These are phyloP conservation scores for Exophiala spinifera DNA, from an alignment of 2,329 filamentous ascomycete genomes.

Conservation along the genomic window DNA sequence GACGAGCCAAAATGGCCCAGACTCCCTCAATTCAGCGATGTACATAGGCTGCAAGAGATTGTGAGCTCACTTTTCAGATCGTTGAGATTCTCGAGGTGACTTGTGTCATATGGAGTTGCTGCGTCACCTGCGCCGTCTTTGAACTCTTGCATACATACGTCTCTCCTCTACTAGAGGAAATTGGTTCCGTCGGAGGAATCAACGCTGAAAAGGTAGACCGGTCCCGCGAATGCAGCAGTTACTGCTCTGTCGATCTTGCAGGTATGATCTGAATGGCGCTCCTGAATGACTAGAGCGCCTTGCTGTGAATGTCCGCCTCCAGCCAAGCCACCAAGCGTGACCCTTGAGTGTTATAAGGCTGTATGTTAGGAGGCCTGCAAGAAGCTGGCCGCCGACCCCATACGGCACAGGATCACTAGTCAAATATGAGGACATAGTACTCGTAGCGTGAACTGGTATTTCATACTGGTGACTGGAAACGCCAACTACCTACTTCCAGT, in stretches of 20 bases:
- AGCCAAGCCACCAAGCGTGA: slow-evolving; percentile 26
- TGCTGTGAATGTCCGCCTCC: slow-evolving; percentile 31
- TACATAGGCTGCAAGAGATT: too few relatives aligned
- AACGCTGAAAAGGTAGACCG: slow-evolving; percentile 29
- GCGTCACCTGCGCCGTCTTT: slow-evolving; percentile 57
- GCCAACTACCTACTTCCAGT: too few relatives aligned
- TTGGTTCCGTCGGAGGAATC: slow-evolving; percentile 33
- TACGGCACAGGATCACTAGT: slow-evolving; percentile 16
- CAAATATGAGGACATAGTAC: too few relatives aligned
- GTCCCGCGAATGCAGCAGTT: slow-evolving; percentile 28
- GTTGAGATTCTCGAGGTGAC: slow-evolving; percentile 30
- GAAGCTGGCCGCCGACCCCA: slow-evolving; percentile 11
- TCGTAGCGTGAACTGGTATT: too few relatives aligned
- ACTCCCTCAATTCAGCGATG: slow-evolving; percentile 40
- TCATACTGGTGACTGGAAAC: too few relatives aligned
- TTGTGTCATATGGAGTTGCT: slow-evolving; percentile 47
- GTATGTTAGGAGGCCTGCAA: slow-evolving; percentile 21
- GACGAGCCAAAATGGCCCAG: slow-evolving; percentile 54
- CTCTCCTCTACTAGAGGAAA: slow-evolving; percentile 4
- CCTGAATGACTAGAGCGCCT: background rate
- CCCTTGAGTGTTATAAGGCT: slow-evolving; percentile 22
- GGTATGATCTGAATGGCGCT: too few relatives aligned
- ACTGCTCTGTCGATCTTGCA: slow-evolving; percentile 25
- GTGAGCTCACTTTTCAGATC: background rate
- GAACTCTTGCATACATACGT: slow-evolving; percentile 42